Percentiles rank a stretch among this genome's conserved stretches.
These are phyloP conservation scores for Stephanodiscus minutulus DNA, from an alignment of 108 stramenopile species.

Conservation along the genomic window DNA sequence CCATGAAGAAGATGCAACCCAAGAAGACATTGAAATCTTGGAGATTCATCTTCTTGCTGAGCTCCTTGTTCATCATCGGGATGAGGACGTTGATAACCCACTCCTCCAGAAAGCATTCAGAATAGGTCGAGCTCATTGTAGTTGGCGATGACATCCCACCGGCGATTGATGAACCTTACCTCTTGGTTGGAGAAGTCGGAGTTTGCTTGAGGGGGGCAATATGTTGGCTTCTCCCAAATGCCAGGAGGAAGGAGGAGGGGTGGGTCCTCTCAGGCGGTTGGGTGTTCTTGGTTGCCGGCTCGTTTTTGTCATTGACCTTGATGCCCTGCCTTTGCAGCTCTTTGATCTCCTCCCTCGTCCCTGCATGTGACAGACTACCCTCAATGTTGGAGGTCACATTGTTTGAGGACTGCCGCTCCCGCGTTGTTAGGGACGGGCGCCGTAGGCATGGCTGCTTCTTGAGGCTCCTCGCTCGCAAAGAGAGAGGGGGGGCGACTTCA, in stretches of 20 bases:
- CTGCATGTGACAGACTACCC: no score
- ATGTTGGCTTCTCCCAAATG: constrained; percentile 12
- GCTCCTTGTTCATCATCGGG: constrained; percentile 9
- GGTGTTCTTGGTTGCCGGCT: constrained; percentile 5
- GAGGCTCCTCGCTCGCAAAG: no score
- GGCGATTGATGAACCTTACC: constrained; percentile 1
- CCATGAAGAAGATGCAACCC: constrained; percentile 26
- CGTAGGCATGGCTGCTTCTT: no score
- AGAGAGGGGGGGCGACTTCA: no score
- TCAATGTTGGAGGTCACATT: no score
- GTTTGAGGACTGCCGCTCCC: no score
- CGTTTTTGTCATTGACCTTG: constrained; percentile 10
- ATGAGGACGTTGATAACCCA: constrained; percentile 12
- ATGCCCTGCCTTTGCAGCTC: background rate
- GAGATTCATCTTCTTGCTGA: background rate
- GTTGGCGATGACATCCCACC: constrained; percentile 7
- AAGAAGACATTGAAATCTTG: background rate
- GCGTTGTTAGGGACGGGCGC: no score
- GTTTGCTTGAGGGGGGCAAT: constrained; percentile 8
- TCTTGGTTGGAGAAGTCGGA: background rate
- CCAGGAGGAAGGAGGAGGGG: background rate
- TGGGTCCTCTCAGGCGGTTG: background rate
- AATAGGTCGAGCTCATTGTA: constrained; percentile 5
- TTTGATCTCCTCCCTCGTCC: constrained; percentile 2
- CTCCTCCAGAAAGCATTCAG: no score